Base-by-base conservation (phyloP, 2,329 filamentous ascomycete species). In the Colletotrichum sp. region DNA sequence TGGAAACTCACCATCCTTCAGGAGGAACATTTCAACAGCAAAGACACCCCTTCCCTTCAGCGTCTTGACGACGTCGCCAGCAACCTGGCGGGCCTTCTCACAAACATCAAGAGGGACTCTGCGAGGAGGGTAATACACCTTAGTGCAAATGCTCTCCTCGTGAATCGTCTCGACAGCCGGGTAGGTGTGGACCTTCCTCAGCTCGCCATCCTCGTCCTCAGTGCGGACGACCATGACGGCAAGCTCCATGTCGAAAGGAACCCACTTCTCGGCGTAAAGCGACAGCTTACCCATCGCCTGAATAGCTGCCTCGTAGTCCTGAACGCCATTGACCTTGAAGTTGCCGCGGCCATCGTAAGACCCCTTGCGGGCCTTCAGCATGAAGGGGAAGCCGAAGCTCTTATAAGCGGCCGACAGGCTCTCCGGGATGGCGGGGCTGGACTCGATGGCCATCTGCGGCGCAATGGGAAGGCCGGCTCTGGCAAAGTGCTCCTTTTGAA, bases 141-240 rank as follows among this genome's bases (percentile, higher is more conserved):
- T 93, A 80, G 98, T 97, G 90, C 97, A 99, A 80, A 99, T 96
- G 82, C 93, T 97, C 84, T 99, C 95, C 85, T 98, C 95, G 80
- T 99, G 97, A 34, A 99, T 91, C 1, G 96, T 99, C 87, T 99
- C 97, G 3, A 98, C 96, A 0, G 94, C 94, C 1, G 97, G 96
- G 82, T 97, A 99, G 6, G 96, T 92, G 36, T 96, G 87, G 15
- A 90, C 84, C 16, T 83, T 83, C 75, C 86, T 89, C 11, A 89
- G 83, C 16, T 85, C 85, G 1, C 90, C 90, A 4, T 87, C 83
- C 61, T 88, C 86, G 79, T 98, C 93, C 82, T 96, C 94, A 1
- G 95, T 98, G 82, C 98, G 95, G 73, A 99, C 92, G 11, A 98
- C 96, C 93, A 99, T 98, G 79, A 98, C 96, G 7, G 97, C 95